Evolutionary conservation across 805 yeast genomes (phyloP), one percentile per base, ranked within the genome.

Genomic region (Brettanomyces sp.): DNA sequence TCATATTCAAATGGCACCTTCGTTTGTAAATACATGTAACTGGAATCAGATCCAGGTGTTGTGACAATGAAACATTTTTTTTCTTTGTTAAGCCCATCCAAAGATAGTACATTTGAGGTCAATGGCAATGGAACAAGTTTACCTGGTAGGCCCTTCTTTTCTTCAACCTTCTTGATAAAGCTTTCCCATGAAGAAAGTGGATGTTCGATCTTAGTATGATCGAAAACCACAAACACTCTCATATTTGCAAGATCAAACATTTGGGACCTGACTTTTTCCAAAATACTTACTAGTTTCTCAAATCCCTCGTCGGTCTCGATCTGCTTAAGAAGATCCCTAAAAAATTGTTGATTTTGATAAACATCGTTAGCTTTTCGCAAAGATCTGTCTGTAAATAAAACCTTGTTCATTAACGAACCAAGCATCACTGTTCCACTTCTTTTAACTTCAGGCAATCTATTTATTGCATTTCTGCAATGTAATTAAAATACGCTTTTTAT

Each of bases 31-130:
- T 74, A 67, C 65, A 88, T 66, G 56, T 77, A 85, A 4, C 91
- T 74, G 0, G 96, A 82, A 52, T 88, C 95, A 0, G 95, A 81
- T 0, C 93, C 89, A 4, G 97, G 90, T 1, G 88, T 79, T 0
- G 85, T 73, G 1, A 84, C 73, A 38, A 91, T 67, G 49, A 65
- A 70, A 0, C 93, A 91, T 38, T 72, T 70, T 2, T 66, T 59
- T 2, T 74, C 59, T 40, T 86, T 79, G 0, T 57, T 47, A 21
- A 56, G 49, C 36, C 95, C 95, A 4, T 74, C 56, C 2, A 67
- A 65, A 2, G 93, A 79, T 36, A 75, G 67, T 39, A 76, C 75
- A 5, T 73, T 66, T 42, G 66, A 62, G 3, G 85, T 68, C 14
- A 78, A 70, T 13, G 89, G 87, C 7, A 79, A 56, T 4, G 68